A percentile compares a stretch with the other conserved stretches of the same genome.
phyloP scores from a whole-genome alignment of 202 grass and related monocot species.

The Cymbopogon flexuosus region DNA sequence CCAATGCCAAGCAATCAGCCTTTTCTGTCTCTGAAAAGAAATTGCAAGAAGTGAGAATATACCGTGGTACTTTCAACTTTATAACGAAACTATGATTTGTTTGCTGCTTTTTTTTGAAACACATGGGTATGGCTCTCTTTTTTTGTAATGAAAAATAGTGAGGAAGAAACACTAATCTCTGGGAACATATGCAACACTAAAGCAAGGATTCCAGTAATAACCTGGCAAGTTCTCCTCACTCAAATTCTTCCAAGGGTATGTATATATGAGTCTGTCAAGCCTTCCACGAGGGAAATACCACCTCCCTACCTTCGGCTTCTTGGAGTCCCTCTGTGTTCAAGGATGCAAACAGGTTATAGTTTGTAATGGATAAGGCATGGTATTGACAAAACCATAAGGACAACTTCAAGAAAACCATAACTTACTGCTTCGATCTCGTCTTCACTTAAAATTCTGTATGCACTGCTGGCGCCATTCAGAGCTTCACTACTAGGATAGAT shows the following conservation, averaged over 20 bases:
- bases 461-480: slow-evolving; percentile 36
- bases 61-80: slow-evolving; percentile 5
- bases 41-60: slow-evolving; percentile 31
- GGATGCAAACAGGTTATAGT: slow-evolving; percentile 28
- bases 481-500: slow-evolving; percentile 47
- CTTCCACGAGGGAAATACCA: slow-evolving; percentile 80
- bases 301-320: slow-evolving; percentile 74
- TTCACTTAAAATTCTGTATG: slow-evolving; percentile 79
- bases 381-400: slow-evolving; percentile 20
- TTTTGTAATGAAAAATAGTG: slow-evolving; percentile 2
- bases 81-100: neutral
- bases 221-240: slow-evolving; percentile 63
- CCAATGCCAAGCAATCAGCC: slow-evolving; percentile 61
- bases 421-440: slow-evolving; percentile 81
- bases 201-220: slow-evolving; percentile 37
- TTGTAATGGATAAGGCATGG: slow-evolving; percentile 20
- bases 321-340: slow-evolving; percentile 67
- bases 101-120: neutral
- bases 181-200: neutral
- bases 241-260: slow-evolving; percentile 80
- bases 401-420: slow-evolving; percentile 33
- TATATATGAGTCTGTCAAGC: slow-evolving; percentile 73
- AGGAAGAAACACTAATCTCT: slow-evolving; percentile 12
- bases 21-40: slow-evolving; percentile 54
- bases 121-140: neutral